These are phyloP conservation scores for Fraxinus sp. DNA, from an alignment of 305 asterid species.

Conservation along the genomic window DNA sequence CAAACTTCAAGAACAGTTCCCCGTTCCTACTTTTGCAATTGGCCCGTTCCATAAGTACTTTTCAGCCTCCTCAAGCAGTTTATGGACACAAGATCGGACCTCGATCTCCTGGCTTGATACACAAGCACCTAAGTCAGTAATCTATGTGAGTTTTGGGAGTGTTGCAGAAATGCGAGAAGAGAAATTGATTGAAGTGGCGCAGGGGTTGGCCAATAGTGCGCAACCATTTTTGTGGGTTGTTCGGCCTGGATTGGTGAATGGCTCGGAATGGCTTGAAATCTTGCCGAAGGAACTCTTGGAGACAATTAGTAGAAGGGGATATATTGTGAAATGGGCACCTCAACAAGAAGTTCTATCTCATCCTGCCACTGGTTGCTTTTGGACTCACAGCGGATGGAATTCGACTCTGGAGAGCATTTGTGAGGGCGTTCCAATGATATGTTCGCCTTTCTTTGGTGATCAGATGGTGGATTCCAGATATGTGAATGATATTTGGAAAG, in stretches of 20 bases:
- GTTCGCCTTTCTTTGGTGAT: not conserved
- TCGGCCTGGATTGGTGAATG: slow-evolving; percentile 8
- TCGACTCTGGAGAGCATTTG: slow-evolving; percentile 23
- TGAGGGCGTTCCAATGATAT: slow-evolving; percentile 18
- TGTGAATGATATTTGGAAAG: not conserved
- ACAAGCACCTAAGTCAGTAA: slow-evolving; percentile 16
- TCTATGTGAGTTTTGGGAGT: slow-evolving; percentile 25
- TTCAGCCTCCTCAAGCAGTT: slow-evolving; percentile 13
- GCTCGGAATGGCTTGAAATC: not conserved
- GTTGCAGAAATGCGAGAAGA: not conserved
- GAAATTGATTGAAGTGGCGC: slow-evolving; percentile 1
- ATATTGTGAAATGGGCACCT: slow-evolving; percentile 20
- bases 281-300: slow-evolving; percentile 14
- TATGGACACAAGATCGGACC: slow-evolving; percentile 16
- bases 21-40: not conserved
- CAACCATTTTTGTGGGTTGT: slow-evolving; percentile 25
- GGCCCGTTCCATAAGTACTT: slow-evolving; percentile 22
- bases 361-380: slow-evolving; percentile 8
- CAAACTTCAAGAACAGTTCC: slow-evolving; percentile 14
- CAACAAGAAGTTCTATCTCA: slow-evolving; percentile 19
- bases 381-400: slow-evolving; percentile 21
- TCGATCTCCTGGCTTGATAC: slow-evolving; percentile 8
- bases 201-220: slow-evolving; percentile 13
- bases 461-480: not conserved
- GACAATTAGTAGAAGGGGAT: not conserved